Base-by-base conservation (phyloP, 1,139 yeast genomes). In the Diutina ranongensis region DNA sequence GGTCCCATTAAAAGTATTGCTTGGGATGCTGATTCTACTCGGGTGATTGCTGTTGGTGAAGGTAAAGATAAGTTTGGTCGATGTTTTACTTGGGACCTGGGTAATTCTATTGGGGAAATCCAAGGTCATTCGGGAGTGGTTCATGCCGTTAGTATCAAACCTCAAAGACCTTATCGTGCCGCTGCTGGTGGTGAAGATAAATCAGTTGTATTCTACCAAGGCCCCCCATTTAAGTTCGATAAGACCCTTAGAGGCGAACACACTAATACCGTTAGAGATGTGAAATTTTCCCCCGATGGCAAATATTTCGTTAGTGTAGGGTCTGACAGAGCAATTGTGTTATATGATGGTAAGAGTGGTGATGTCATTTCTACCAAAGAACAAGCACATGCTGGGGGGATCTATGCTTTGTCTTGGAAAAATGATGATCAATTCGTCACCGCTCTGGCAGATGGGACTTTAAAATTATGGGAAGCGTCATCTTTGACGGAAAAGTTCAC, bases 41-140 rank as follows among this genome's bases (percentile, higher is more conserved):
- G 98, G 52, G 67, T 94, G 47, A 85, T 94, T 58, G 96, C 96
- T 1, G 97, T 89, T 10, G 99, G 99, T 46, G 83, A 85, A 55
- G 97, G 98, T 45, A 83, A 83, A 56, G 97, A 89, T 56, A 75
- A 83, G 52, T 88, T 78, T 57, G 98, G 97, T 3, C 96, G 85
- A 55, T 89, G 95, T 51, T 87, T 92, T 58, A 78, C 95, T 5
- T 84, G 85, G 75, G 99, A 92, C 59, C 75, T 95, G 1, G 98
- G 98, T 48, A 92, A 92, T 62, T 78, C 96, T 10, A 81, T 92
- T 44, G 99, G 98, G 46, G 97, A 92, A 60, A 83, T 94, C 54
- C 81, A 88, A 48, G 99, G 98, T 28, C 98, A 92, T 60, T 76
- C 94, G n/a, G 80, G 84, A 36, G 76, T 78, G 38, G 78, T 89